Evolutionary conservation across 2,329 filamentous ascomycete species (phyloP), one percentile per base, ranked within the genome.

Genomic region (Ophiocordyceps camponoti-rufipedis): DNA sequence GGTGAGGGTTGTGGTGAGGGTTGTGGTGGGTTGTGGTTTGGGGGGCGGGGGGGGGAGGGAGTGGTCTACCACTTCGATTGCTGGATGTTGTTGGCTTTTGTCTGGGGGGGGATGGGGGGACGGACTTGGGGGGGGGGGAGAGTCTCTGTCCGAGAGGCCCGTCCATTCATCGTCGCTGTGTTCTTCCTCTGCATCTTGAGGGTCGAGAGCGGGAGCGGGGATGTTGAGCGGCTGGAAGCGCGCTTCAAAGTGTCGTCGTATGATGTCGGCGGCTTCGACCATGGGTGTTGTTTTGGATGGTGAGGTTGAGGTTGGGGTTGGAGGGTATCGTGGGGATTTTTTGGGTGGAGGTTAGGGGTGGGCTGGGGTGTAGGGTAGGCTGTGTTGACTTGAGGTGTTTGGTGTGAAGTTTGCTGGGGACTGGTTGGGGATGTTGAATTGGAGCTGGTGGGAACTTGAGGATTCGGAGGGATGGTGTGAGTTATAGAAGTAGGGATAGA

Each of bases 211-310:
- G 3, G 60, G 56, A 11, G 57, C 56, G 39, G 61, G 55, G 16
- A 58, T 12, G 5, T 59, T 39, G 69, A 94, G 61, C 9, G 89
- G 86, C 58, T 78, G 75, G 66, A 95, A 96, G 57, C 83, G 80
- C 28, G 85, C 76, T 63, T 95, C 91, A 58, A 96, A 96, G 58
- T 89, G 82, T 53, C 76, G 77, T 47, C 80, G 78, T 56, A 98
- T 85, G 47, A 88, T 73, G 46, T 81, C 85, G 53, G 85, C 78
- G 12, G 82, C 71, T 48, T 23, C 23, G 23, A 23, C 23, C 23
- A 23, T 23, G 23, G 23, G 23, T 23, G 23, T 23, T 23, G 23
- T 13, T 14, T 35, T 35, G 32, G 32, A 35, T 35, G 8, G 32
- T 35, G 13, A n/a, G n/a, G 5, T 12, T 5, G 5, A 12, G 32